These are phyloP conservation scores for Ensete ventricosum DNA, from an alignment of 176 grass and related monocot species.

Conservation along the genomic window DNA sequence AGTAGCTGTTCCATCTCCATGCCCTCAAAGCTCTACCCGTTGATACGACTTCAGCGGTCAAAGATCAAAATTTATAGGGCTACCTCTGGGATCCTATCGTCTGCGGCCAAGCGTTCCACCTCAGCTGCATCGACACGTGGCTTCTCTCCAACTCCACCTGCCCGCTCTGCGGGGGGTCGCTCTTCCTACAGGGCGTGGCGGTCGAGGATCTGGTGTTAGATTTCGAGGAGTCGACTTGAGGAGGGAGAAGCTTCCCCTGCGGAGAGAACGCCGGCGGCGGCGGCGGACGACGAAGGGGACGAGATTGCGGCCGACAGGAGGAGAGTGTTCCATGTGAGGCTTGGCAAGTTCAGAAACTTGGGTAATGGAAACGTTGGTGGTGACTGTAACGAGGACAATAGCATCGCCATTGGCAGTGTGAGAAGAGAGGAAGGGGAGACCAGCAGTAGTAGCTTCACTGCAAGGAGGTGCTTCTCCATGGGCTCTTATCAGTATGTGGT, in stretches of 20 bases:
- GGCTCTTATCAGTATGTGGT: conserved; percentile 87
- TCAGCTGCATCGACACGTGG: conserved; percentile 84
- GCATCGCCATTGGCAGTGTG: conserved; percentile 22
- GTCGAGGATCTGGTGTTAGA: conserved; percentile 39
- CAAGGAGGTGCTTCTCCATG: conserved; percentile 88
- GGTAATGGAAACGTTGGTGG: conserved; percentile 28
- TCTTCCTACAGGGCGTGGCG: conserved; percentile 33
- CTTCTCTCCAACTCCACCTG: conserved; percentile 93
- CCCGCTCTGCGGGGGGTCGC: conserved; percentile 69
- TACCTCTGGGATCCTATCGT: no score
- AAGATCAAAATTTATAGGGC: no score
- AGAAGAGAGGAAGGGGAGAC: conserved; percentile 62
- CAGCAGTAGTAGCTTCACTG: conserved; percentile 87
- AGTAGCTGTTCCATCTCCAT: conserved; percentile 91
- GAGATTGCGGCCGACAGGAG: conserved; percentile 27
- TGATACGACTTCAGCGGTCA: no score
- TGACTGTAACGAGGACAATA: conserved; percentile 18
- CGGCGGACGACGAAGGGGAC: background rate
- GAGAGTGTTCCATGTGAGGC: conserved; percentile 65
- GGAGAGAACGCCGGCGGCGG: no score
- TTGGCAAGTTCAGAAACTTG: conserved; percentile 75
- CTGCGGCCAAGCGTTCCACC: conserved; percentile 87
- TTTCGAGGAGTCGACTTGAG: conserved; percentile 42
- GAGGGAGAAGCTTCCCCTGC: conserved; percentile 20
- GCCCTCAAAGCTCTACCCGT: no score